These are phyloP conservation scores for Thyridium curvatum DNA, from an alignment of 2,329 filamentous ascomycete species.

Conservation along the genomic window DNA sequence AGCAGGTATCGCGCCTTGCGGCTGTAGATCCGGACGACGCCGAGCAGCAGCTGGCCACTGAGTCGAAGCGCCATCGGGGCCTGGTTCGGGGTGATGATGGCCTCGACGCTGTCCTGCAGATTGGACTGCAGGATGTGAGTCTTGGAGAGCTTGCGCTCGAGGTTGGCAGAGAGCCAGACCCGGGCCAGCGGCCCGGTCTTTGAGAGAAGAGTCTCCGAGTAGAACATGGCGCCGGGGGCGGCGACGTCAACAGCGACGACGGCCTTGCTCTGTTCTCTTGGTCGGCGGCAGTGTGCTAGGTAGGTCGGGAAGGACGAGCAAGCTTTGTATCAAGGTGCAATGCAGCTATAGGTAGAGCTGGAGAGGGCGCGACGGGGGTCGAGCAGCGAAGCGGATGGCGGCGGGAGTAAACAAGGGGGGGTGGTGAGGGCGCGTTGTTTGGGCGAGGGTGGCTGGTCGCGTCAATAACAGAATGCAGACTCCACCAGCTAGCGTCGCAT, in stretches of 20 bases:
- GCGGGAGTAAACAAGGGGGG: constrained; percentile 13
- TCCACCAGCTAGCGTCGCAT: neutral
- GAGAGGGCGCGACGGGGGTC: too few relatives aligned
- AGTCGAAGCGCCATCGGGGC: constrained; percentile 92
- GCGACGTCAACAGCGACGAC: constrained; percentile 10
- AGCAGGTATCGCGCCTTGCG: constrained; percentile 93
- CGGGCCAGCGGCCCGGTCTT: constrained; percentile 96
- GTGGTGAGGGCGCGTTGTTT: constrained; percentile 11
- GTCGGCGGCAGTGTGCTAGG: too few relatives aligned
- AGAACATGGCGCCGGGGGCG: constrained; percentile 69
- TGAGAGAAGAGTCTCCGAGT: constrained; percentile 89
- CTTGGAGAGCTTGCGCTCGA: constrained; percentile 97
- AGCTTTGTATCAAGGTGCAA: too few relatives aligned
- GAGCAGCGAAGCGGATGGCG: neutral
- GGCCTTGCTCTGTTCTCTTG: constrained; percentile 1
- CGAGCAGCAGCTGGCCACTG: constrained; percentile 87
- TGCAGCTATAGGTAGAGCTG: too few relatives aligned
- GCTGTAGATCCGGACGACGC: constrained; percentile 96
- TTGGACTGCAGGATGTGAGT: constrained; percentile 92
- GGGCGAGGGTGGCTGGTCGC: constrained; percentile 6
- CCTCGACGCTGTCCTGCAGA: constrained; percentile 88
- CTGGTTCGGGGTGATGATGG: constrained; percentile 88
- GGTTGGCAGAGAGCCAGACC: constrained; percentile 96
- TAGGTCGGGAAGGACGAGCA: too few relatives aligned
- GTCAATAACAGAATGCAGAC: constrained; percentile 8